Conservation (phyloP, 2,329 filamentous ascomycete genomes). For the Paracoccidioides brasiliensis region DNA sequence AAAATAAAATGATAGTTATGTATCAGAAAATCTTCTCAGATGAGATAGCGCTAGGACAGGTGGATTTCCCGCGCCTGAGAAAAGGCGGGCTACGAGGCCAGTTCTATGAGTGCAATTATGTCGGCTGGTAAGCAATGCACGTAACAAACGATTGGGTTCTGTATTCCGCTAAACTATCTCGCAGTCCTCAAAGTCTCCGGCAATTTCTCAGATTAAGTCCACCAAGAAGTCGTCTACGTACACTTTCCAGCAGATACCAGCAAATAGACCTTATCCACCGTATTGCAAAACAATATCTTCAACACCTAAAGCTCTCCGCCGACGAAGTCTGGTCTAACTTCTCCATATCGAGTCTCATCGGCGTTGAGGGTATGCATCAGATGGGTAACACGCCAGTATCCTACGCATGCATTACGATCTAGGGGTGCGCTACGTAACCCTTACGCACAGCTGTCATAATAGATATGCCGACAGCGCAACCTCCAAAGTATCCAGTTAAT, state of each 20-base stretch:
- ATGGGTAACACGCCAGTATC: constrained; percentile 63
- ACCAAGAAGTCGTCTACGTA: constrained; percentile 43
- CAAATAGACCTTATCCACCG: constrained; percentile 63
- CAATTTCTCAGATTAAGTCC: constrained; percentile 18
- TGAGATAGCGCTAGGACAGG: constrained; percentile 57
- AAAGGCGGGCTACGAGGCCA: constrained; percentile 56
- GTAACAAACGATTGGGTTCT: neutral
- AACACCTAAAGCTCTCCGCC: constrained; percentile 48
- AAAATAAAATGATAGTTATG: constrained; percentile 55
- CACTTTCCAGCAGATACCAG: constrained; percentile 59
- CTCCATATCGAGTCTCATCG: constrained; percentile 64
- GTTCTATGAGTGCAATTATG: constrained; percentile 90
- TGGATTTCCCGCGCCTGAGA: constrained; percentile 65
- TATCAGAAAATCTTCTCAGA: constrained; percentile 60
- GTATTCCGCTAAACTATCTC: neutral
- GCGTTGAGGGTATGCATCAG: constrained; percentile 81
- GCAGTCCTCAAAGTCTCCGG: neutral
- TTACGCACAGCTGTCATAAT: constrained; percentile 93
- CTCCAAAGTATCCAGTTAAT: constrained; percentile 24
- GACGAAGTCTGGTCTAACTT: constrained; percentile 45
- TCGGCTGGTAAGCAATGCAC: constrained; percentile 42
- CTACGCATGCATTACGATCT: constrained; percentile 63
- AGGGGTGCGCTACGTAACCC: constrained; percentile 74
- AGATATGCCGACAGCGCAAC: constrained; percentile 75
- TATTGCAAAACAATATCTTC: constrained; percentile 50